Evolutionary conservation across 768 basidiomycete species (phyloP).

Genomic region (Mycena kentingensis): DNA sequence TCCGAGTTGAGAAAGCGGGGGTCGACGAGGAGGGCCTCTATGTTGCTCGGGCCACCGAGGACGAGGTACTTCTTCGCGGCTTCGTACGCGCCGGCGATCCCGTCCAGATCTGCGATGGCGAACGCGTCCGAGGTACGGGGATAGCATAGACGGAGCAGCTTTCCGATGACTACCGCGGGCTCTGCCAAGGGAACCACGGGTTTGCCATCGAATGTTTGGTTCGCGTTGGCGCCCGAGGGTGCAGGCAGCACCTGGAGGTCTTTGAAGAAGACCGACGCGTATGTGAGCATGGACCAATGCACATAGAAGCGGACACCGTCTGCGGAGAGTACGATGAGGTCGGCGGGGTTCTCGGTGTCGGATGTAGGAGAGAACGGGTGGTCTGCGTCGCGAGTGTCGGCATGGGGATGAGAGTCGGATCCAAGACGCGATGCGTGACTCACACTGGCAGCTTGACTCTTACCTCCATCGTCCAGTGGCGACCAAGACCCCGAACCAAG

Average conservation of each 20-base stretch:
- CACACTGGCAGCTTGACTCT: too few species aligned
- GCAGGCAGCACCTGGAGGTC: slow-evolving; percentile 33
- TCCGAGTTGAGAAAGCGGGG: slow-evolving; percentile 11
- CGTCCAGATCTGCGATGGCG: slow-evolving; percentile 26
- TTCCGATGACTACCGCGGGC: slow-evolving; percentile 32
- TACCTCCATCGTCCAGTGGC: too few species aligned
- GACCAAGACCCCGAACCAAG: too few species aligned
- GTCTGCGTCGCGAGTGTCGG: slow-evolving; percentile 12
- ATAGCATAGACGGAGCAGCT: slow-evolving; percentile 39
- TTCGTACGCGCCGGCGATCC: slow-evolving; percentile 34
- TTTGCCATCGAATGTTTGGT: slow-evolving; percentile 30
- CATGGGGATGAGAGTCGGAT: too few species aligned
- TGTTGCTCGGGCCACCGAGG: slow-evolving; percentile 30
- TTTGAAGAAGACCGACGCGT: slow-evolving; percentile 40
- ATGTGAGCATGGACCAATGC: slow-evolving; percentile 43
- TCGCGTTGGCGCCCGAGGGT: slow-evolving; percentile 24
- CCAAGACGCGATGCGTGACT: too few species aligned
- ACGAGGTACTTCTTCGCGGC: slow-evolving; percentile 40
- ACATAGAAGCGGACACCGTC: slow-evolving; percentile 42
- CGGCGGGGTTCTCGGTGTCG: slow-evolving; percentile 33
- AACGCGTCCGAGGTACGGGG: slow-evolving; percentile 22
- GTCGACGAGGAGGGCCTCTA: slow-evolving; percentile 11
- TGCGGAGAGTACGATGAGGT: slow-evolving; percentile 43
- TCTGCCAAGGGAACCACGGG: slow-evolving; percentile 37
- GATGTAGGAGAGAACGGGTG: slow-evolving; percentile 14